Evolutionary conservation across 1,284 basidiomycete species (phyloP).

Genomic region (Earliella scabrosa): DNA sequence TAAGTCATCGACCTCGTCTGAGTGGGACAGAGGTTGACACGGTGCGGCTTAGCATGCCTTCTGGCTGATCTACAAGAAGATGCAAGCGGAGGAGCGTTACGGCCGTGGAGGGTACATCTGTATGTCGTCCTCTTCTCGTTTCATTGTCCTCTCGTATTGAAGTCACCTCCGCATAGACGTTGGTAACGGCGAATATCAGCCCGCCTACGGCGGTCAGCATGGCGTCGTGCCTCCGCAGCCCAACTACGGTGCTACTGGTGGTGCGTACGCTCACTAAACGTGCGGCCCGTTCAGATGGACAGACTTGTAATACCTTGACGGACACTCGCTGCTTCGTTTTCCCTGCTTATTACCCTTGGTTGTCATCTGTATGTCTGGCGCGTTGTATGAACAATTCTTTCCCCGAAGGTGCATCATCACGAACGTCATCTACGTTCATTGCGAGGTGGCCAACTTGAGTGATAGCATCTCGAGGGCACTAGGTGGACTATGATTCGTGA

Average conservation of each 20-base stretch:
- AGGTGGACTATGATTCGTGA: no score
- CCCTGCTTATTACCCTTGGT: background rate
- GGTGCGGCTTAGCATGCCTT: conserved; percentile 43
- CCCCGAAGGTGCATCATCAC: no score
- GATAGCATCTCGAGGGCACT: no score
- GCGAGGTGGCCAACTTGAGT: no score
- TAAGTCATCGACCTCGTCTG: conserved; percentile 22
- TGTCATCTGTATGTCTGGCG: background rate
- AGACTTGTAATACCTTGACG: background rate
- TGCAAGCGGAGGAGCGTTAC: conserved; percentile 64
- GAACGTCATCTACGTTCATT: no score
- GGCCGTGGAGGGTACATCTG: conserved; percentile 55
- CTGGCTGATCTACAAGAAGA: conserved; percentile 60
- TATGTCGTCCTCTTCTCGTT: conserved; percentile 30
- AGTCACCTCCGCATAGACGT: conserved; percentile 42
- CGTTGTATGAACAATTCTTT: no score
- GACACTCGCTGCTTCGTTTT: background rate
- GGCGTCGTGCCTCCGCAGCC: conserved; percentile 35
- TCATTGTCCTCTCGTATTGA: background rate
- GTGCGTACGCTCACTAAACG: conserved; percentile 28
- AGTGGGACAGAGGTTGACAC: background rate
- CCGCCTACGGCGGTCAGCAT: conserved; percentile 38
- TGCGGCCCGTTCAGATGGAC: no score
- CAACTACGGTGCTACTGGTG: conserved; percentile 47
- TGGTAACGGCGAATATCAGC: conserved; percentile 59